A percentile compares a stretch with the other conserved stretches of the same genome.
These are phyloP conservation scores for Chrysopogon serrulatus DNA, from an alignment of 176 grass and related monocot species.

Conservation along the genomic window DNA sequence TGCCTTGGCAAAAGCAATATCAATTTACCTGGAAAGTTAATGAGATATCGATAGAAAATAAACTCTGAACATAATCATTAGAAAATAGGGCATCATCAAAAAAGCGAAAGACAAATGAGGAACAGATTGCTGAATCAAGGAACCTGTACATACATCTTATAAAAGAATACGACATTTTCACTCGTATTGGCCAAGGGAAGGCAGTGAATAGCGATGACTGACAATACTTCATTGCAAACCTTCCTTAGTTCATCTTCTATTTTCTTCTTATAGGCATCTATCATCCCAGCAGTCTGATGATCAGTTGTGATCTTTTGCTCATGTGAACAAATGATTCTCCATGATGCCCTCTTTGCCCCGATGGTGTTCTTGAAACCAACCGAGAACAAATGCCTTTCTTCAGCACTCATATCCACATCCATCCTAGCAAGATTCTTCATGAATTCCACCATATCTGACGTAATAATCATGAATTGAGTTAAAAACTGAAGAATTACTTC, in stretches of 20 bases:
- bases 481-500: not conserved
- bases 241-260: constrained; percentile 66
- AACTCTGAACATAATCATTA: constrained; percentile 3
- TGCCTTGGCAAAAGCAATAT: not conserved
- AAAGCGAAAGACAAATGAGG: not conserved
- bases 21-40: constrained; percentile 9
- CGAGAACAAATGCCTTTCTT: constrained; percentile 79
- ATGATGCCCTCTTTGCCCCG: constrained; percentile 68
- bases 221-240: constrained; percentile 81
- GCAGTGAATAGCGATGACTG: constrained; percentile 86
- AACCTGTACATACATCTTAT: constrained; percentile 77
- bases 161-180: constrained; percentile 83
- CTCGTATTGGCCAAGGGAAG: constrained; percentile 62
- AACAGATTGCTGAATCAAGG: not conserved
- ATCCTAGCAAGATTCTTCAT: constrained; percentile 84
- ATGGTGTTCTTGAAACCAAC: constrained; percentile 81
- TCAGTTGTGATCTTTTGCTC: constrained; percentile 36
- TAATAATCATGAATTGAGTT: constrained; percentile 4
- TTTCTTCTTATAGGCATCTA: constrained; percentile 62
- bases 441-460: constrained; percentile 75
- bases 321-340: constrained; percentile 63
- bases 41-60: not conserved
- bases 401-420: constrained; percentile 81
- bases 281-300: constrained; percentile 31
- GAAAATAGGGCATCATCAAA: not conserved